Evolutionary conservation across 2,329 filamentous ascomycete species (phyloP), one percentile per base, ranked within the genome.

Genomic region (Verticillium klebahnii): DNA sequence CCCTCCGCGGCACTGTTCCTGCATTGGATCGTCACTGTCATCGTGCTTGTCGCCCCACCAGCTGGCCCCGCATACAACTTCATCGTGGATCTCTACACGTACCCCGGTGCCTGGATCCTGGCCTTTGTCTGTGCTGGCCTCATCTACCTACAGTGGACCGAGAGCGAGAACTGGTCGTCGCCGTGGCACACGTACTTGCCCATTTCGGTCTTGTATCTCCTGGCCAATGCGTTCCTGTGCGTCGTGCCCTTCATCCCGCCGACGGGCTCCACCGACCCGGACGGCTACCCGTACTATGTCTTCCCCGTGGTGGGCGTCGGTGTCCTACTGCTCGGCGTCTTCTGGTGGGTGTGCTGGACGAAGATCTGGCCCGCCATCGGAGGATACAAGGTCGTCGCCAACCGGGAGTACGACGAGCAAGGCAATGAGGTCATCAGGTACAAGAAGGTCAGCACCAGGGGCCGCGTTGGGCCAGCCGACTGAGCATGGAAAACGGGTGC

Each of bases 1-100:
- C 89, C 88, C 0, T 80, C 85, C n/a, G 77, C 85, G 7, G 75
- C 81, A 71, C 74, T 87, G 9, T 84, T 90, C 66, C 78, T 90
- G 23, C 88, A 90, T 71, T 90, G 85, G 82, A 68, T 88, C 17
- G 80, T 89, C 2, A 88, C 86, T 0, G 78, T 88, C 62, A 80
- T 91, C 55, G 80, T 90, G 14, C 81, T 91, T 36, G 72, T 90
- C 3, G 88, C 86, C 0, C 88, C 88, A 1, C 89, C 89, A 0
- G 83, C 87, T 0, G 88, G 88, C 0, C 82, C 87, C 17, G 87
- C 88, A 0, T 90, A 90, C 72, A 88, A 87, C 72, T 91, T 91
- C 68, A 81, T 88, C 50, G 78, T 85, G 58, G 83, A 85, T 64
- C 70, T 88, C 56, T 82, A 79, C 19, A 50, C 57, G 0, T 85